Evolutionary conservation across 2,329 filamentous ascomycete species (phyloP), one percentile per base, ranked within the genome.

Genomic region (Sporothrix phasma): DNA sequence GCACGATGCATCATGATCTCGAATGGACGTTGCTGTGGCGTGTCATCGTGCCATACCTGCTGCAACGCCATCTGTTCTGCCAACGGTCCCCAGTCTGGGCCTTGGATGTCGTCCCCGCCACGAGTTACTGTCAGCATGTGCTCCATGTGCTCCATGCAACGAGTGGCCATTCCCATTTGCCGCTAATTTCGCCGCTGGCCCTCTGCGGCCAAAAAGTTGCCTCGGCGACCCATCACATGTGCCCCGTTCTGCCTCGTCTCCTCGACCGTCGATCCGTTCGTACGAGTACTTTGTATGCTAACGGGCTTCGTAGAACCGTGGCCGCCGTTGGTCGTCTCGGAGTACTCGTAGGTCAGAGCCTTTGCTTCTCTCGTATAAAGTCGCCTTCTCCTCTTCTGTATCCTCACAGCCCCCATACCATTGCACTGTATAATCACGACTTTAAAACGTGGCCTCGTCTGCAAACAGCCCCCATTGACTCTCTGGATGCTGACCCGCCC

Each of bases 391-490:
- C 51, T 10, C 3, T 34, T 19, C 7, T 17, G 22, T 26, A 41
- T 58, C 6, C 37, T 56, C 54, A 11, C 41, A 24, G 19, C 15
- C 8, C 41, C 19, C 5, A n/a, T 22, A n/a, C n/a, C n/a, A n/a
- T n/a, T n/a, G n/a, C 22, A 61, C 61, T 54, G 58, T 47, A n/a
- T n/a, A n/a, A 58, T 64, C 62, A 64, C 58, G 47, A 29, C 43
- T 37, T 51, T 15, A 13, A 8, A 37, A 10, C 26, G 62, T 64
- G 62, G 62, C 53, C 62, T 64, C 62, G 54, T 61, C 26, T 64
- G 31, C 17, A 15, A 54, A 61, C 60, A 61, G 34, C 54, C 54
- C 62, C 46, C 34, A 61, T 64, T 53, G 51, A 34, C 45, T 34
- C 56, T 13, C 56, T 43, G 56, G 45, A 45, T 59, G 39, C 39